These are phyloP conservation scores for Jatropha podagrica DNA, from an alignment of 441 rosid species.

Conservation along the genomic window DNA sequence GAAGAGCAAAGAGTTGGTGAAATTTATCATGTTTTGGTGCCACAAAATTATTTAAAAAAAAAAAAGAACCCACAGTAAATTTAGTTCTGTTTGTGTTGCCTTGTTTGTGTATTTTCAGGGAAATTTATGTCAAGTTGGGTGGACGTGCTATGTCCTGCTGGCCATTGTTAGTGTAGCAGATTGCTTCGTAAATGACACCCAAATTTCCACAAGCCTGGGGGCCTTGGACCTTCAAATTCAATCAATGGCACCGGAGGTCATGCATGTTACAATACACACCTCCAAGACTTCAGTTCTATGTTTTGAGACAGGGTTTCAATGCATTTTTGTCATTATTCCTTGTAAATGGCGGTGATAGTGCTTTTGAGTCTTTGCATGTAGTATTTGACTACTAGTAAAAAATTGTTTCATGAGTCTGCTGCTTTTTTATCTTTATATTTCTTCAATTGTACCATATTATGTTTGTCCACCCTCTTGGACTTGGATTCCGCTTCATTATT, in stretches of 20 bases:
- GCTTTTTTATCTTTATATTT: neutral
- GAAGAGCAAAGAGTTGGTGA: neutral
- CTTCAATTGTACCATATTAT: neutral
- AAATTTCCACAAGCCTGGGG: neutral
- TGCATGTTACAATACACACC: constrained; percentile 3
- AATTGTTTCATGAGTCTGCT: neutral
- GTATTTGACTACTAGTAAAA: neutral
- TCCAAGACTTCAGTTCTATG: constrained; percentile 9
- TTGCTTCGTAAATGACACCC: constrained; percentile 14
- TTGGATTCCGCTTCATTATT: neutral
- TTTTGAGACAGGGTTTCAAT: neutral
- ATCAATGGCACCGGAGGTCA: constrained; percentile 18
- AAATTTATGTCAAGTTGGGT: constrained; percentile 12
- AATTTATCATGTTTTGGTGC: no score
- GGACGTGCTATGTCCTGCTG: constrained; percentile 27
- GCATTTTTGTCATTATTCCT: constrained; percentile 11
- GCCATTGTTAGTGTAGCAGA: constrained; percentile 10
- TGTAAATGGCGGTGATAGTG: neutral
- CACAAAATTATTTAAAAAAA: no score
- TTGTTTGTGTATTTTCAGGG: constrained; percentile 28
- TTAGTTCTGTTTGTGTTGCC: constrained; percentile 5
- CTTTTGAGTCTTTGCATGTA: neutral
- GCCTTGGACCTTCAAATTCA: constrained; percentile 20
- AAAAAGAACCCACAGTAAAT: neutral
- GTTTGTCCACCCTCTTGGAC: neutral